phyloP scores from a whole-genome alignment of 129 eudicot genomes.

The Centella asiatica region DNA sequence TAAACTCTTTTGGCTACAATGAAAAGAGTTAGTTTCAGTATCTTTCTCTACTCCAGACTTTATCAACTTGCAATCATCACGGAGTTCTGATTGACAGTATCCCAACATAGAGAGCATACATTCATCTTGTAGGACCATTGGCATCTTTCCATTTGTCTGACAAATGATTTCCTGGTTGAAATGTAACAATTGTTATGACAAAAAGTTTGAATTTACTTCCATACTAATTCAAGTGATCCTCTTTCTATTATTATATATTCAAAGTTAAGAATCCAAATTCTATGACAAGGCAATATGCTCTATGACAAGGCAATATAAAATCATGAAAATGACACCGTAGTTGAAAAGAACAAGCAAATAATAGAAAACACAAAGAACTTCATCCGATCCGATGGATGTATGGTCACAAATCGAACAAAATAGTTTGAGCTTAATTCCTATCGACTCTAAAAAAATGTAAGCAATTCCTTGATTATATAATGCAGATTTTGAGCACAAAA shows the following conservation, averaged over 20 bases:
- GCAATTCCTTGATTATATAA: too few relatives aligned
- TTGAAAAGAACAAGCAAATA: too few relatives aligned
- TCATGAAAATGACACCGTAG: too few relatives aligned
- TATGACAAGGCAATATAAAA: too few relatives aligned
- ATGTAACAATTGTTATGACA: not conserved
- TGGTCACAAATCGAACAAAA: too few relatives aligned
- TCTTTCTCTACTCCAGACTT: conserved; percentile 17
- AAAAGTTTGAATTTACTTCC: not conserved
- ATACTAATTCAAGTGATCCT: not conserved
- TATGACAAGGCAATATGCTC: too few relatives aligned
- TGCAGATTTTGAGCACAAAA: too few relatives aligned
- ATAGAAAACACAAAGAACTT: too few relatives aligned
- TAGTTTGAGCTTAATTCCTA: too few relatives aligned
- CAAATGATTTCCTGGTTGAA: conserved; percentile 45
- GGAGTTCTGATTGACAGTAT: conserved; percentile 28
- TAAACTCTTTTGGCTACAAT: conserved; percentile 7
- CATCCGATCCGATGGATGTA: too few relatives aligned
- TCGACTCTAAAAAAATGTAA: too few relatives aligned
- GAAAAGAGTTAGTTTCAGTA: not conserved
- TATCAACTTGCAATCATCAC: conserved; percentile 30
- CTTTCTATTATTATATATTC: not conserved
- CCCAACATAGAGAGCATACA: conserved; percentile 54
- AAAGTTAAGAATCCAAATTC: too few relatives aligned
- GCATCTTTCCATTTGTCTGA: conserved; percentile 56
- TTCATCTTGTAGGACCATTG: conserved; percentile 52